Evolutionary conservation across 2,329 filamentous ascomycete genomes (phyloP), one percentile per base, ranked within the genome.

Genomic region (Penicillium brasilianum): DNA sequence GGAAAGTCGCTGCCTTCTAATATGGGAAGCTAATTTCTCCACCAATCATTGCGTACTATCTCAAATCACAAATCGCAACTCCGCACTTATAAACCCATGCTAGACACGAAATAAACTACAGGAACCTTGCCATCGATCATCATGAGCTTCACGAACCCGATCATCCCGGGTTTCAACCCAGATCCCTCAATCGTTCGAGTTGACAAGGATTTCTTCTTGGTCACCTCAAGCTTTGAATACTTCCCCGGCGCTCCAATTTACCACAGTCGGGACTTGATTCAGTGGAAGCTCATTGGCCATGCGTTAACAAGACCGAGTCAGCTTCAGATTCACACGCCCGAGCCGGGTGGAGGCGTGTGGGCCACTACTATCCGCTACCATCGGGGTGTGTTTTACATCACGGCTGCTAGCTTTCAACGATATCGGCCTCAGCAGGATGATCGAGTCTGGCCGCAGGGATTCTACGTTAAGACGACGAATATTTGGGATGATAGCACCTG

Each of bases 221-320:
- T 83, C 39, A 88, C 85, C 4, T 88, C 86, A 0, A 85, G 84
- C 0, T 88, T 89, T 59, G 86, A 88, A 70, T 86, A 82, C 71
- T 88, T 86, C 61, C 86, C 86, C 0, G 85, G 85, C 4, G 82
- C 83, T n/a, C 83, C 85, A 14, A 85, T 89, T 59, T 87, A 88
- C 66, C 80, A 85, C 28, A 86, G 83, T 20, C 82, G 74, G 9
- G 80, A 82, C 63, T 67, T 82, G 37, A 72, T 78, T 32, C 70
- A 73, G 18, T 81, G 79, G 78, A 72, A 63, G 1, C 70, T 80
- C 16, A 73, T 77, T 49, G 72, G 70, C 3, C 75, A 76, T 64
- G 73, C 73, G 4, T 62, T 77, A 20, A 76, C 70, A n/a, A 69
- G 71, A 5, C 63, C 67, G 13, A 71, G 69, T 8, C 75, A 77